Base-by-base conservation (phyloP, 345 rosid species). In the Populus euphratica region DNA sequence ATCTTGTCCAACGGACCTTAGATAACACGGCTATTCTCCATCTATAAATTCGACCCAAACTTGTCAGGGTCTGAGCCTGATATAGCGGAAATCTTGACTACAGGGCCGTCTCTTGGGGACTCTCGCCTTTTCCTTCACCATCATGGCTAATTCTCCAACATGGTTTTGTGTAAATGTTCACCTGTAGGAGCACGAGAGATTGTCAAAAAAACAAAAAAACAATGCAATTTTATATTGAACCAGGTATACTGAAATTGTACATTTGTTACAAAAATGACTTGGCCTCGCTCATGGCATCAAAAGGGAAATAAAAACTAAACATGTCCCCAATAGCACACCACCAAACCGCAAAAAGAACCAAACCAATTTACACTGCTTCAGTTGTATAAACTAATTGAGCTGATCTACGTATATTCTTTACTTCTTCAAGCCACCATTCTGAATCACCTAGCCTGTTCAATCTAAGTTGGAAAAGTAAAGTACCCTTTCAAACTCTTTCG, bases 361-460 rank as follows among this genome's bases (percentile, higher is more conserved):
- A 74, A 62, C 68, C 70, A 74, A 62, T 74, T 29, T 65, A 49
- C 78, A 65, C 33, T 16, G 49, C 35, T 66, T 47, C 61, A 36
- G 49, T 47, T 11, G 17, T 50, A 35, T 36, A 54, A 76, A 54
- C 79, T 17, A 69, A 50, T 35, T 29, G 73, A 69, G 20, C 74
- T 68, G 41, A 25, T 59, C 73, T 59, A 36, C 23, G 14, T 38
- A 38, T 31, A 43, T 61, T 69, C 31, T n/a, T 33, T 56, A 13
- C 11, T 36, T 44, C 41, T 18, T 39, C 54, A 39, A 18, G 67
- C 56, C 68, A 36, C 59, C 39, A 39, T n/a, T 29, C n/a, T 4
- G 13, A 12, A 0, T 18, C 20, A 23, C 69, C 68, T 52, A 75
- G 54, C 29, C 11, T 20, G 38, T 50, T 68, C 47, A 66, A 38